Evolutionary conservation across 23 red algal genomes (phyloP).

Genomic region (Gracilariopsis chorda): DNA sequence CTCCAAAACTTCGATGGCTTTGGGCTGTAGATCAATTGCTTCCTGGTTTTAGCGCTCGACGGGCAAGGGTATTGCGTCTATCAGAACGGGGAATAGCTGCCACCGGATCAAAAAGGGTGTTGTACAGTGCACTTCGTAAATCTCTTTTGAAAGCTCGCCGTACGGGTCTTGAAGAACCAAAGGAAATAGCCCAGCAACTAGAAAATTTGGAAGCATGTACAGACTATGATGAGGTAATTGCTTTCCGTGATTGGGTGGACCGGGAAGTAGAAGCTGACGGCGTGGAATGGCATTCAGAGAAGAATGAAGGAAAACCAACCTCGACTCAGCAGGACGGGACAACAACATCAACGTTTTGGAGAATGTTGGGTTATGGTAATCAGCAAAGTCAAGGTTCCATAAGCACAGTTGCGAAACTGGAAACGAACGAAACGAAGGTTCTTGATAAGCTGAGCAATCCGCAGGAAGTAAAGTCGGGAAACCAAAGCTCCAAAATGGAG

Average conservation of each 20-base stretch:
- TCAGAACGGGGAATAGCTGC: constrained; percentile 18
- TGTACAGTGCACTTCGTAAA: constrained; percentile 38
- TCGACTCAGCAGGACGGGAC: constrained; percentile 4
- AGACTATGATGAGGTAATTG: constrained; percentile 47
- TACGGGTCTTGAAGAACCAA: constrained; percentile 39
- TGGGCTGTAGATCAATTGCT: constrained; percentile 81
- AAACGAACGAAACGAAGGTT: neutral
- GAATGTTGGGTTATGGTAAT: constrained; percentile 43
- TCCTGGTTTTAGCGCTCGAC: constrained; percentile 57
- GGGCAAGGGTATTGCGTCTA: neutral
- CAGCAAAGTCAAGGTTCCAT: neutral
- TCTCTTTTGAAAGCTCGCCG: constrained; percentile 56
- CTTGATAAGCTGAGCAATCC: too few relatives aligned
- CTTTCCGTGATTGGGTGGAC: constrained; percentile 64
- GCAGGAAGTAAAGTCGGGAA: neutral
- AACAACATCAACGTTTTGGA: constrained; percentile 34
- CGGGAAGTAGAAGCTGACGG: constrained; percentile 29
- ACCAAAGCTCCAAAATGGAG: neutral
- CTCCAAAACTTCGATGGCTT: constrained; percentile 52
- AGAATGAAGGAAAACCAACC: constrained; percentile 3
- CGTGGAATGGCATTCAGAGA: constrained; percentile 7
- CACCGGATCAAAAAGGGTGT: neutral
- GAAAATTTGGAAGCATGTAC: constrained; percentile 57
- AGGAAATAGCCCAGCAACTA: constrained; percentile 27
- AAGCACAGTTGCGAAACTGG: neutral